Percentiles rank a stretch among this genome's conserved stretches.
phyloP scores from a whole-genome alignment of 768 basidiomycete species.

The Phlegmacium glaucopus region DNA sequence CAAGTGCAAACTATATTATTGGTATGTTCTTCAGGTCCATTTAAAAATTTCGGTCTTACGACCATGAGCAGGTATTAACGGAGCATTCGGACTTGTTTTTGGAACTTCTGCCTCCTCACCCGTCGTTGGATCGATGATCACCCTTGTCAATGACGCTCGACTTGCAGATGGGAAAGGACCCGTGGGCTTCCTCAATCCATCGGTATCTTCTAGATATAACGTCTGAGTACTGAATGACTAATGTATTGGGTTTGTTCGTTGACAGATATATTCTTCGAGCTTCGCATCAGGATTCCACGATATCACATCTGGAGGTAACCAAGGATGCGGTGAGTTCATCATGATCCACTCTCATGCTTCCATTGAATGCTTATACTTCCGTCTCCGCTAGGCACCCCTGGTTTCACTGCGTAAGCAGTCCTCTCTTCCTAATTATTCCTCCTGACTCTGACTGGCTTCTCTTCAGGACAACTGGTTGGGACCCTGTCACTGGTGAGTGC shows the following conservation, averaged over 20 bases:
- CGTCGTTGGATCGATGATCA: conserved; percentile 45
- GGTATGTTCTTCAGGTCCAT: no score
- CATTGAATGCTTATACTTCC: not conserved
- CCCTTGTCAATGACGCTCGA: conserved; percentile 56
- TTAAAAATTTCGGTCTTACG: no score
- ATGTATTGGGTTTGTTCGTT: no score
- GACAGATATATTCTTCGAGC: conserved; percentile 31
- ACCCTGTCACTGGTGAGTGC: conserved; percentile 35
- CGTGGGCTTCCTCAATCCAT: conserved; percentile 49
- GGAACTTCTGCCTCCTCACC: conserved; percentile 52
- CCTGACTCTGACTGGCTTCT: not conserved
- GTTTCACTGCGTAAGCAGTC: conserved; percentile 31
- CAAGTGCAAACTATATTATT: conserved; percentile 37
- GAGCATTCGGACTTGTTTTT: conserved; percentile 36
- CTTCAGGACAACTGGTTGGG: conserved; percentile 35
- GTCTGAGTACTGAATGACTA: not conserved
- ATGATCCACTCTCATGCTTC: not conserved
- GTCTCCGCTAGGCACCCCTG: conserved; percentile 21
- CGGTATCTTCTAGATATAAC: conserved; percentile 17
- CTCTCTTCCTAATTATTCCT: not conserved
- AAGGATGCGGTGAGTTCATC: conserved; percentile 31
- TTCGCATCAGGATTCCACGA: conserved; percentile 38
- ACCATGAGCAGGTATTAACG: conserved; percentile 29
- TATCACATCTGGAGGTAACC: conserved; percentile 38
- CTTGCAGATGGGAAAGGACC: conserved; percentile 42